Conservation (phyloP, 1,284 basidiomycete genomes). For the Austroboletus niveus region DNA sequence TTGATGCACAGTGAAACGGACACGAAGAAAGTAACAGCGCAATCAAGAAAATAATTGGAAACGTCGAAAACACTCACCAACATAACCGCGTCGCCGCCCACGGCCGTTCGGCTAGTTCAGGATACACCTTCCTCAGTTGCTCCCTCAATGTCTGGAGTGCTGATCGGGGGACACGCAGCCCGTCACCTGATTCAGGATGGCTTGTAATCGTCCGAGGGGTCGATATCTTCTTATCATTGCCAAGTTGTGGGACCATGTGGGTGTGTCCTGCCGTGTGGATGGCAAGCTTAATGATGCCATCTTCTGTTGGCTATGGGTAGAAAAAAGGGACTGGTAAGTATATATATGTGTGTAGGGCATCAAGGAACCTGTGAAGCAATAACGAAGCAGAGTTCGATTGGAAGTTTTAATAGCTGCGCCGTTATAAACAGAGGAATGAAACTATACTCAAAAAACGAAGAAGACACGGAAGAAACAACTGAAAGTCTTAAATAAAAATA, state of each 20-base stretch:
- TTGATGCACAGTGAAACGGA: neutral
- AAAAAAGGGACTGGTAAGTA: constrained; percentile 2
- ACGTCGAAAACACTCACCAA: constrained; percentile 53
- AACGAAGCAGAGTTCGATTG: neutral
- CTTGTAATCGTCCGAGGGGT: constrained; percentile 63
- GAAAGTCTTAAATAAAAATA: too few relatives aligned
- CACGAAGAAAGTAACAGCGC: neutral
- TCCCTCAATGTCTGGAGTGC: constrained; percentile 50
- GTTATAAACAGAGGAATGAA: too few relatives aligned
- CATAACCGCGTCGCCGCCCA: constrained; percentile 75
- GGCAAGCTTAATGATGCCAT: constrained; percentile 72
- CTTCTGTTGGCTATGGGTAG: constrained; percentile 57
- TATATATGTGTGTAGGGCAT: neutral
- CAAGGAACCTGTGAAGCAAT: neutral
- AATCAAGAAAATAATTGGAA: neutral
- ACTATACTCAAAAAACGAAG: too few relatives aligned
- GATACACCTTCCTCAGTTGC: constrained; percentile 61
- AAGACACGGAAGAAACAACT: too few relatives aligned
- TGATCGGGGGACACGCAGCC: constrained; percentile 61
- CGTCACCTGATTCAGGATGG: constrained; percentile 46
- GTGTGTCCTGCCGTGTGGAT: constrained; percentile 69
- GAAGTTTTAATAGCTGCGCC: too few relatives aligned
- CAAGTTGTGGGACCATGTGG: constrained; percentile 34
- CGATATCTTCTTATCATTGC: constrained; percentile 42
- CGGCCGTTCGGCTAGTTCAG: constrained; percentile 66